These are phyloP conservation scores for Cochlearia excelsa DNA, from an alignment of 345 rosid species.

Conservation along the genomic window DNA sequence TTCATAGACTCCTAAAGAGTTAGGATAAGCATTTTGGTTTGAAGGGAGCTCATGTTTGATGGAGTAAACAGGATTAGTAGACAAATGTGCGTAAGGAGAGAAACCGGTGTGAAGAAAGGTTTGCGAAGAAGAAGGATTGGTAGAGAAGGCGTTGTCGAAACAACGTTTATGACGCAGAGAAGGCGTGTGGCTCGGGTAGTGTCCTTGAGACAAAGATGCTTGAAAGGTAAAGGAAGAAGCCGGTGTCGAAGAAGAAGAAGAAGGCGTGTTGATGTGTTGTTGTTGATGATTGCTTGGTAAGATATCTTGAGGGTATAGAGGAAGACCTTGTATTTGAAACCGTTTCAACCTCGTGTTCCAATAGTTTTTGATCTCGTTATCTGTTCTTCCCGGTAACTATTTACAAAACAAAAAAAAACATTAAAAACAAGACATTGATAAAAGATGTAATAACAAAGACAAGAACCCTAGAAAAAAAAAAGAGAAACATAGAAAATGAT, in stretches of 20 bases:
- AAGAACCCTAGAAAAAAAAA: not conserved
- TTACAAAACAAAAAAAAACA: too few species aligned
- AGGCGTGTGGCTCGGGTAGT: slow-evolving; percentile 19
- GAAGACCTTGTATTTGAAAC: slow-evolving; percentile 58
- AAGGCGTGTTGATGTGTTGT: slow-evolving; percentile 36
- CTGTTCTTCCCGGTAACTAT: slow-evolving; percentile 69
- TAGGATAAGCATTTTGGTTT: slow-evolving; percentile 43
- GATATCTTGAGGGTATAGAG: slow-evolving; percentile 58
- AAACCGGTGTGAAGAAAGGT: slow-evolving; percentile 26
- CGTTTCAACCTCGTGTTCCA: slow-evolving; percentile 75
- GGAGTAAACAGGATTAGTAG: slow-evolving; percentile 31
- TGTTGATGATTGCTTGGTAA: slow-evolving; percentile 43
- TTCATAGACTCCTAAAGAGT: too few species aligned
- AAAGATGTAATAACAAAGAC: not conserved
- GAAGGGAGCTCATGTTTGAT: slow-evolving; percentile 72
- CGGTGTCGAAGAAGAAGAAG: slow-evolving; percentile 35
- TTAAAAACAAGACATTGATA: too few species aligned
- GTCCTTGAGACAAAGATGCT: slow-evolving; percentile 25
- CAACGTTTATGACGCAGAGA: slow-evolving; percentile 35
- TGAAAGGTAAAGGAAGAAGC: slow-evolving; percentile 29
- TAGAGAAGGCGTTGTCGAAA: slow-evolving; percentile 29
- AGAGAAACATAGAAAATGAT: too few species aligned
- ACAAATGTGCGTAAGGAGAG: slow-evolving; percentile 32
- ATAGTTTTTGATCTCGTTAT: slow-evolving; percentile 71
- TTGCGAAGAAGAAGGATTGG: slow-evolving; percentile 34